Evolutionary conservation across 371 early-diverging fungal species (phyloP).

Genomic region (Apophysomyces sp.): DNA sequence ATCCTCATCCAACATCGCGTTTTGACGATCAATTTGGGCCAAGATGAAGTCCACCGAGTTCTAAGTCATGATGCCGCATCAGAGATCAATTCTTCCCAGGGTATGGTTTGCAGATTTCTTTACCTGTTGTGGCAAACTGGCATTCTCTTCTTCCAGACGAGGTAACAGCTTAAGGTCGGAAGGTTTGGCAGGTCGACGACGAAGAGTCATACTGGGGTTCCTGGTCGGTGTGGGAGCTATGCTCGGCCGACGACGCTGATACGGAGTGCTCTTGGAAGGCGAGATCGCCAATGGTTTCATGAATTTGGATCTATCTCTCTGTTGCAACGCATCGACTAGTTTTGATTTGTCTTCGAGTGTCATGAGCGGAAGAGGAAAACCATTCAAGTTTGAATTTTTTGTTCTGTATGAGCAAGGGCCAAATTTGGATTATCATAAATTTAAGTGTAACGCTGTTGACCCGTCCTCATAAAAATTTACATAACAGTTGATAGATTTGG

Average conservation of each 20-base stretch:
- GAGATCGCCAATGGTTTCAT: slow-evolving; percentile 7
- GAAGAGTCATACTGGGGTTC: slow-evolving; percentile 37
- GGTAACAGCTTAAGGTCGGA: slow-evolving; percentile 39
- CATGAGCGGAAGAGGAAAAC: slow-evolving; percentile 1
- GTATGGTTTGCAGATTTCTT: not conserved
- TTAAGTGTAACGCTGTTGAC: not conserved
- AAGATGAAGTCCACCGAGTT: slow-evolving; percentile 52
- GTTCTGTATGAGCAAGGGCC: not conserved
- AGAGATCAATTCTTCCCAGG: not conserved
- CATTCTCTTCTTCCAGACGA: slow-evolving; percentile 43
- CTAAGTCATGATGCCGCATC: slow-evolving; percentile 5
- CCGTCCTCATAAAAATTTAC: not conserved
- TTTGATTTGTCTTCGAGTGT: slow-evolving; percentile 19
- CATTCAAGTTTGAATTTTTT: not conserved
- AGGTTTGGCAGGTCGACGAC: slow-evolving; percentile 28
- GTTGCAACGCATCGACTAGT: slow-evolving; percentile 34
- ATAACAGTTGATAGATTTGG: no score
- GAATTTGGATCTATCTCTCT: slow-evolving; percentile 18
- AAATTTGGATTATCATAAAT: slow-evolving; percentile 2
- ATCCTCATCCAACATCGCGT: slow-evolving; percentile 54
- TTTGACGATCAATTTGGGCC: slow-evolving; percentile 57
- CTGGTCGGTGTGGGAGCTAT: slow-evolving; percentile 38
- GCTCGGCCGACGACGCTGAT: slow-evolving; percentile 31
- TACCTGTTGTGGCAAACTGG: slow-evolving; percentile 38
- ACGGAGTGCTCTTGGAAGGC: slow-evolving; percentile 44